phyloP scores from a whole-genome alignment of 1,139 yeast genomes.

The Saccharomyces hybrid region DNA sequence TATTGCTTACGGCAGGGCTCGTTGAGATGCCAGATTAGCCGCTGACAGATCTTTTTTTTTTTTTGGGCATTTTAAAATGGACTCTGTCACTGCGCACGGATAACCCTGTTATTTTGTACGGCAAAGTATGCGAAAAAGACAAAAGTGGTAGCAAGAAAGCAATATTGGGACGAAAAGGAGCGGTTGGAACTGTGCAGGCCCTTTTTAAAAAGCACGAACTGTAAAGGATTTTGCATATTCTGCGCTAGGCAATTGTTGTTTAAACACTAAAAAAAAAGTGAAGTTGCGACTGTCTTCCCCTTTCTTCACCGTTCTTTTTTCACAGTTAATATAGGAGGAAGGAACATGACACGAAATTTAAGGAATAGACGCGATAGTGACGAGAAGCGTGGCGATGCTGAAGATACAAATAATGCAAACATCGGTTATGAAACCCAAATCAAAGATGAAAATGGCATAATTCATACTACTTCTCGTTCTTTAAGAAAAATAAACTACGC shows the following conservation, averaged over 20 bases:
- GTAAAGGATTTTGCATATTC: background rate
- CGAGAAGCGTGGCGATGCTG: background rate
- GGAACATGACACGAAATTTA: slow-evolving; percentile 22
- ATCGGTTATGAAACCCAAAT: slow-evolving; percentile 10
- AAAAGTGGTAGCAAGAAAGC: background rate
- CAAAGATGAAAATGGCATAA: slow-evolving; percentile 27
- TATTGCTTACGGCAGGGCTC: background rate
- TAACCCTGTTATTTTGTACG: background rate
- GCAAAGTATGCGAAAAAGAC: background rate
- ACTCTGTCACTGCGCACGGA: background rate
- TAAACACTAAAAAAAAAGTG: background rate
- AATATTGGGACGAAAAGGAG: background rate
- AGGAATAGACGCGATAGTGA: slow-evolving; percentile 14
- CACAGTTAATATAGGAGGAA: background rate
- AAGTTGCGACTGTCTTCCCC: background rate
- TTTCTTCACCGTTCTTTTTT: background rate
- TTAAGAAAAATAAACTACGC: slow-evolving; percentile 31
- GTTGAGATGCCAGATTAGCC: background rate
- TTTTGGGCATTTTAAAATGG: background rate
- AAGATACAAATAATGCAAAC: slow-evolving; percentile 4
- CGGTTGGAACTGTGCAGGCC: background rate
- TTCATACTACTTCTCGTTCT: slow-evolving; percentile 28
- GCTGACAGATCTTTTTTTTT: background rate
- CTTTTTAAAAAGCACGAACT: background rate
- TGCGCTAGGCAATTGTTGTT: background rate